A percentile compares a stretch with the other conserved stretches of the same genome.
These are phyloP conservation scores for Inosperma sp. DNA, from an alignment of 768 basidiomycete species.

Conservation along the genomic window DNA sequence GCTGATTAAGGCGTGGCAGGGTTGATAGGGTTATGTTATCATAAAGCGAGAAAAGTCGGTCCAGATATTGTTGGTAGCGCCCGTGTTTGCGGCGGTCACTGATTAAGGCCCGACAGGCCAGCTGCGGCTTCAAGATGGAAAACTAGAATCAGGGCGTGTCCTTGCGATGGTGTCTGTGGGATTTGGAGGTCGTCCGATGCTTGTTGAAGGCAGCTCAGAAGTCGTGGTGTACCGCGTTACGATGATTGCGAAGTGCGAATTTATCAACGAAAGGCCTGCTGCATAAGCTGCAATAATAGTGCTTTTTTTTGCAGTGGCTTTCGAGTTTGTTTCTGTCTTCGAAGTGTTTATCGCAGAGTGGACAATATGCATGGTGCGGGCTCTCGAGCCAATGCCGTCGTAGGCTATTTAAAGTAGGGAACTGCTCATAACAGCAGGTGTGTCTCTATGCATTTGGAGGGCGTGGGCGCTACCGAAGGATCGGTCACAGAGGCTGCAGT, in stretches of 20 bases:
- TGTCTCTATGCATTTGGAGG: constrained; percentile 39
- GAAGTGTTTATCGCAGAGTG: constrained; percentile 45
- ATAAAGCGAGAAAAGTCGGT: no score
- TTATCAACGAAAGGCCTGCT: constrained; percentile 37
- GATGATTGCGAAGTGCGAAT: constrained; percentile 38
- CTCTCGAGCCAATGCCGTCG: constrained; percentile 52
- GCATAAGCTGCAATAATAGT: constrained; percentile 43
- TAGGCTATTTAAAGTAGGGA: constrained; percentile 33
- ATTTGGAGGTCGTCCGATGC: constrained; percentile 25
- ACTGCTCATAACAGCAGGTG: constrained; percentile 49
- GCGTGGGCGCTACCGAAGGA: constrained; percentile 28
- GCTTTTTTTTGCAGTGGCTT: constrained; percentile 37
- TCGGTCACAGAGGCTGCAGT: constrained; percentile 34
- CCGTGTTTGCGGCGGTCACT: no score
- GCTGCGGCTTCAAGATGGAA: no score
- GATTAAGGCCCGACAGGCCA: no score
- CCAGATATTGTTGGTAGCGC: no score
- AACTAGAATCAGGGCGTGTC: no score
- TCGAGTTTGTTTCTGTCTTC: constrained; percentile 27
- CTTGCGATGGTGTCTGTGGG: no score
- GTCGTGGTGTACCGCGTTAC: constrained; percentile 36
- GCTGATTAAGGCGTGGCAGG: no score
- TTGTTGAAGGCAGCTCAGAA: constrained; percentile 46
- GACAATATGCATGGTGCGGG: constrained; percentile 48
- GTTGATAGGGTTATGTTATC: no score